Percentiles rank a stretch among this genome's conserved stretches.
Evolutionary conservation across 2,329 filamentous ascomycete genomes (phyloP).

Genomic region (Geosmithia putterillii): DNA sequence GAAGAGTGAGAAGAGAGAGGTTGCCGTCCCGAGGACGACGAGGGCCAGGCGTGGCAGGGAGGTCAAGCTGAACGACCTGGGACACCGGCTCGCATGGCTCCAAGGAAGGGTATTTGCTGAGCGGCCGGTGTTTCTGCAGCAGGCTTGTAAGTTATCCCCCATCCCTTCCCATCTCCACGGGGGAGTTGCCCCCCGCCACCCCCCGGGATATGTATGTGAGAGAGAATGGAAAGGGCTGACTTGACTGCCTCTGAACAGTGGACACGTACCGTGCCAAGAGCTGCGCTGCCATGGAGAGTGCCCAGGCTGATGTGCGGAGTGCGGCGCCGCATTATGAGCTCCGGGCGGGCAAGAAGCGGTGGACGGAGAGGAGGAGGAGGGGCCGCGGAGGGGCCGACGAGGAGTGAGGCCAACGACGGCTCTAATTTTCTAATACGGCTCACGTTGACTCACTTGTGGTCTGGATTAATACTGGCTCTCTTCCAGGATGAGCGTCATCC

Average conservation of each 20-base stretch:
- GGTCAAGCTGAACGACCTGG: conserved; percentile 82
- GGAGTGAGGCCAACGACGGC: conserved; percentile 6
- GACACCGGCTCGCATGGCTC: conserved; percentile 92
- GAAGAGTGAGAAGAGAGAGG: conserved; percentile 37
- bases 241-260: conserved; percentile 38
- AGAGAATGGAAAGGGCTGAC: conserved; percentile 2
- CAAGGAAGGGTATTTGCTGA: conserved; percentile 87
- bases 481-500: too few species aligned
- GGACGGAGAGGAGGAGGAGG: conserved; percentile 48
- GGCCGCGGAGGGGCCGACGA: not conserved
- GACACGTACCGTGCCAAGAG: conserved; percentile 93
- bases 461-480: too few species aligned
- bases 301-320: conserved; percentile 60
- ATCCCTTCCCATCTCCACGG: not conserved
- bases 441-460: too few species aligned
- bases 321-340: conserved; percentile 83
- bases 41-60: conserved; percentile 64
- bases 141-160: conserved; percentile 59
- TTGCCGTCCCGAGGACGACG: conserved; percentile 64
- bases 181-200: too few species aligned
- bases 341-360: conserved; percentile 69
- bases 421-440: too few species aligned
- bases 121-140: conserved; percentile 76
- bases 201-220: not conserved
- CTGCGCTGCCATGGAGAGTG: conserved; percentile 64